These are phyloP conservation scores for Grigorovia yakushimaensis DNA, from an alignment of 805 yeast species.

Conservation along the genomic window DNA sequence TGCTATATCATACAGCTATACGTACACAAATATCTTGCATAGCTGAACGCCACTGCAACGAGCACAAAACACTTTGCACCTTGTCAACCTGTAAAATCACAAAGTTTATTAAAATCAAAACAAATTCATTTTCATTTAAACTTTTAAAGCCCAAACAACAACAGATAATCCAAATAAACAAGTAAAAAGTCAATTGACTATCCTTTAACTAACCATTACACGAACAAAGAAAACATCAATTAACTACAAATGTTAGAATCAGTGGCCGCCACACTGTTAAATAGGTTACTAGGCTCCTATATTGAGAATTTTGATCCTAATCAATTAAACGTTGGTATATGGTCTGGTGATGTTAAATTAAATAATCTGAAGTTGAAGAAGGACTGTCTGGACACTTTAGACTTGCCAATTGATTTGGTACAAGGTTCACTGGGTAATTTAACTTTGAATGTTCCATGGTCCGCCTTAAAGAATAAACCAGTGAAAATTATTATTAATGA, in stretches of 20 bases:
- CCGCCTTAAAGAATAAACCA: constrained; percentile 85
- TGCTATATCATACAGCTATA: too few species aligned
- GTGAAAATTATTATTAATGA: constrained; percentile 82
- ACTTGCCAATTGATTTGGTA: constrained; percentile 76
- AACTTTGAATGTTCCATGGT: constrained; percentile 92
- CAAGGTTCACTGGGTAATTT: constrained; percentile 87
- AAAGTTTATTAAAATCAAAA: too few species aligned
- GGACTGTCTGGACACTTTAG: constrained; percentile 79
- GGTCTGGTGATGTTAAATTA: constrained; percentile 94
- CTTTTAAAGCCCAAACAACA: too few species aligned
- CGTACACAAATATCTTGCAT: too few species aligned
- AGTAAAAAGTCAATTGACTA: not conserved
- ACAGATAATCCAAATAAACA: not conserved
- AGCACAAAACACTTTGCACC: too few species aligned
- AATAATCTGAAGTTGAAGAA: constrained; percentile 68
- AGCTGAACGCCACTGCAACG: too few species aligned
- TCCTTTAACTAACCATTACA: not conserved
- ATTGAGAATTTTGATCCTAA: constrained; percentile 94
- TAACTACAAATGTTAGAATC: constrained; percentile 28
- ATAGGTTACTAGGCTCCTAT: constrained; percentile 37
- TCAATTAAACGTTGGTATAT: constrained; percentile 88
- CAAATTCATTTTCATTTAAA: too few species aligned
- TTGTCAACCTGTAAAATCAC: too few species aligned
- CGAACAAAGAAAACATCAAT: not conserved
- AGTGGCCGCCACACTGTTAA: constrained; percentile 28